Evolutionary conservation across 495 filamentous ascomycete genomes (phyloP), one percentile per base, ranked within the genome.

Genomic region (Schizothecium vesticola): DNA sequence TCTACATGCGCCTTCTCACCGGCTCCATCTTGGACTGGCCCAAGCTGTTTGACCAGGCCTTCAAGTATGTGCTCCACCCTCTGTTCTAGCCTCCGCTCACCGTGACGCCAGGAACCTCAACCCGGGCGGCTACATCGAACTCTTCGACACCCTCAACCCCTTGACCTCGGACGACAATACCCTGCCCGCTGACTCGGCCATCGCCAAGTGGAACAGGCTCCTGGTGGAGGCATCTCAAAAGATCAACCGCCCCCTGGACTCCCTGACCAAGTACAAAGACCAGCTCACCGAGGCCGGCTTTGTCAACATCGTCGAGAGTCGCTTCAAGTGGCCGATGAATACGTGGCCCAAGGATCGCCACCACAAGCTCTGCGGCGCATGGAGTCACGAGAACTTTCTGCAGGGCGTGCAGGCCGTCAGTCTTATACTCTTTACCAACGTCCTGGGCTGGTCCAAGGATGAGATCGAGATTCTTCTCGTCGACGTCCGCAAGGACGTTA

Each of bases 331-430:
- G 61, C 79, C 80, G 5, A 67, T 78, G 23, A 82, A 82, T 13
- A 71, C 77, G 0, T 87, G 86, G 85, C 77, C 83, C 3, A 73
- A 70, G 29, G 80, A 88, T 61, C 73, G 69, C 22, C 77, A 79
- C 43, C 59, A 85, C 61, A 85, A 84, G 69, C 79, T 86, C 69
- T 73, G 87, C 23, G 71, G 71, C 8, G 58, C 31, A 26, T 72
- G 71, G 71, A 59, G 28, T 0, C 33, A 28, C 3, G 68, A 67
- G 22, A 65, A 68, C 43, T 51, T 66, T 13, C 57, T n/a, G 13
- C 59, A 59, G 72, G 76, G 76, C 22, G 23, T 70, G 7, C 60
- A 70, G 31, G 71, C 43, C 11, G 69, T 71, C 16, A 74, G 74
- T 51, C 63, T 78, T 56, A 74, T 71, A 60, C 70, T 76, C 36